Evolutionary conservation across 2,329 filamentous ascomycete species (phyloP), one percentile per base, ranked within the genome.

Genomic region (Aspergillus sp.): DNA sequence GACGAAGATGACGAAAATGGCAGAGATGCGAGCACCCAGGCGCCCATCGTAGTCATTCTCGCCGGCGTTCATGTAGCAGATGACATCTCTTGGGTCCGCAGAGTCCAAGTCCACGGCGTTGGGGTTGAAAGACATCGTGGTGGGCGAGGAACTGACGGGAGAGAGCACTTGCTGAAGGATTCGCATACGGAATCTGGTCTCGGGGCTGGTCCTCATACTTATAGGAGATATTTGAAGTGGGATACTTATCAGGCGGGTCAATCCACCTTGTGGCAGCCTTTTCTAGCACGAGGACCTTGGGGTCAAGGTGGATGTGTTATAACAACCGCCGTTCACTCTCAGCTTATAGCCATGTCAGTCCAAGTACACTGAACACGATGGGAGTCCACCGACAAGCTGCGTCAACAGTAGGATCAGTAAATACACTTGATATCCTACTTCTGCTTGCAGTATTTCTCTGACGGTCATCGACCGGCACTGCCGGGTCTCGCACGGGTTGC

Each of bases 1-100:
- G 24, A 56, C 27, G 9, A 61, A 40, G 13, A 61, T 61, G 12
- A 61, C 59, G 24, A 61, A 61, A 19, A 61, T 58, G 48, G 59
- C 34, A 9, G 59, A 61, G n/a, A 61, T 20, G 3, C 59, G 56
- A 13, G 59, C 59, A 7, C 59, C 59, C 15, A 61, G 24, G 7
- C 53, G 56, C 5, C 59, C 59, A 24, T 61, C 53, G 45, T 61
- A 61, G 3, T 61, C 59, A 24, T 58, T 58, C 6, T 56, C 48
- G 3, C 51, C 51, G 3, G 51, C 34, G 30, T 58, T 58, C 24
- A 58, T 11, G 24, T 58, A 60, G 20, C 58, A 60, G 42, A 54
- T 45, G 20, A 60, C 42, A 6, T 60, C 51, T 3, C 50, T n/a
- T 3, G 54, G 45, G 33, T 60, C 58, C 15, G 41, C 58, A 5